Conservation (phyloP, 2,329 filamentous ascomycete genomes). For the Phialemoniopsis sp. region DNA sequence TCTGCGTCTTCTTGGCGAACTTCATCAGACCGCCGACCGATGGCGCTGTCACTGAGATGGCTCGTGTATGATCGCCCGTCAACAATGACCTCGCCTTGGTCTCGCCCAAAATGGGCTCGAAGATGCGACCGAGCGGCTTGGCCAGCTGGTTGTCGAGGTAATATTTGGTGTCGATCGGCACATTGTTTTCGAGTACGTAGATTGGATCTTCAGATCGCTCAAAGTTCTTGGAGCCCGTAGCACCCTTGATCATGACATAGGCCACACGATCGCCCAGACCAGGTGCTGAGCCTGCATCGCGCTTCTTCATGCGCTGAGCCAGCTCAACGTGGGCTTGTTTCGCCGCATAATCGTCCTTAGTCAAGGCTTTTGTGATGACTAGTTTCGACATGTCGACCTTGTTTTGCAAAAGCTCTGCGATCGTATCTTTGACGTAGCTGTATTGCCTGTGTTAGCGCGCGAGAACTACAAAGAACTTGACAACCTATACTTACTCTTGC, state of each 20-base stretch:
- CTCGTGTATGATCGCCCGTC: constrained; percentile 90
- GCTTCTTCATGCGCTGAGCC: constrained; percentile 93
- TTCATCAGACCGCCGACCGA: constrained; percentile 95
- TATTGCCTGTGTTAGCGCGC: constrained; percentile 26
- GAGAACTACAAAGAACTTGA: not conserved
- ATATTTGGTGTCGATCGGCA: constrained; percentile 97
- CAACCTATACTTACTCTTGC: constrained; percentile 68
- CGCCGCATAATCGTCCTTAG: constrained; percentile 82
- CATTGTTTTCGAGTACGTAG: constrained; percentile 93
- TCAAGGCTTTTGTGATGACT: constrained; percentile 95
- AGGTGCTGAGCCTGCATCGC: constrained; percentile 90
- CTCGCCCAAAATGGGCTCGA: constrained; percentile 95
- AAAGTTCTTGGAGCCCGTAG: constrained; percentile 87
- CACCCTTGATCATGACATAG: constrained; percentile 95
- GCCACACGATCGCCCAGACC: constrained; percentile 92
- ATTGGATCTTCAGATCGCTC: constrained; percentile 97
- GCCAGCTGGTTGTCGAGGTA: constrained; percentile 98
- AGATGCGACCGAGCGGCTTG: constrained; percentile 91
- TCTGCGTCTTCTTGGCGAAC: constrained; percentile 95
- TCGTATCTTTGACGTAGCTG: constrained; percentile 94
- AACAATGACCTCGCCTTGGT: constrained; percentile 76
- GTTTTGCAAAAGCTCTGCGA: constrained; percentile 92
- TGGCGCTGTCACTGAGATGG: constrained; percentile 87
- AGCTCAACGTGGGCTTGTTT: constrained; percentile 97
- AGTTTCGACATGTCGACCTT: constrained; percentile 99